Evolutionary conservation across 768 basidiomycete species (phyloP), one percentile per base, ranked within the genome.

Genomic region (Hemileccinum impolitum): DNA sequence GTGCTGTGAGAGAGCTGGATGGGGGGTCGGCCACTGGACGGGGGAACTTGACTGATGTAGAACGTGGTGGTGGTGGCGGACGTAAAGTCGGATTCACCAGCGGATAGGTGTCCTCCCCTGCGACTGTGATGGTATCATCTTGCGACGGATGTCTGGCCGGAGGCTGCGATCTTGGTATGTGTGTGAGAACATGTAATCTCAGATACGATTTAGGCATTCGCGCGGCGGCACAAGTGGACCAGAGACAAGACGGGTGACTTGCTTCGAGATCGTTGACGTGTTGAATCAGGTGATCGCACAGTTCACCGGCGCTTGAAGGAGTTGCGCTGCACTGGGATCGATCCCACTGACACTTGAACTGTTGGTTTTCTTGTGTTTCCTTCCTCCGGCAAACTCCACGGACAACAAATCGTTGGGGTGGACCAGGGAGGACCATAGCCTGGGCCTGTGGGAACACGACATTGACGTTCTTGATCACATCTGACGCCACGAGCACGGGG

Each of bases 381-480:
- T 82, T 84, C 47, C 80, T 74, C 45, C 86, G 70, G 50, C 84
- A 81, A 37, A 97, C 86, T 6, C 94, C 94, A 32, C 85, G 85
- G 41, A 99, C 91, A 34, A 99, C 77, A 61, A 95, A 99, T 45
- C 81, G 77, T 56, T 84, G 85, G 4, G 80, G 76, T 6, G 81
- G 78, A 1, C 84, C 87, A 31, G 75, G 79, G 31, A 90, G 75
- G 18, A 94, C 90, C 83, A 91, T 91, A 1, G 94, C 92, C 56
- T 84, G 81, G 0, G 93, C 92, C 41, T 83, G 79, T 6, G 90
- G 87, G 60, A 93, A 95, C 23, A 94, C 87, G 10, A 80, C 70
- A 42, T 81, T 90, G 52, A 94, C 90, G 53, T 89, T 90, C 68
- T 95, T 94, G 66, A 99, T 97, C 42, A 96, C 90, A 38, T 99